These are phyloP conservation scores for Apiotrichum laibachii DNA, from an alignment of 1,284 basidiomycete species.

Conservation along the genomic window DNA sequence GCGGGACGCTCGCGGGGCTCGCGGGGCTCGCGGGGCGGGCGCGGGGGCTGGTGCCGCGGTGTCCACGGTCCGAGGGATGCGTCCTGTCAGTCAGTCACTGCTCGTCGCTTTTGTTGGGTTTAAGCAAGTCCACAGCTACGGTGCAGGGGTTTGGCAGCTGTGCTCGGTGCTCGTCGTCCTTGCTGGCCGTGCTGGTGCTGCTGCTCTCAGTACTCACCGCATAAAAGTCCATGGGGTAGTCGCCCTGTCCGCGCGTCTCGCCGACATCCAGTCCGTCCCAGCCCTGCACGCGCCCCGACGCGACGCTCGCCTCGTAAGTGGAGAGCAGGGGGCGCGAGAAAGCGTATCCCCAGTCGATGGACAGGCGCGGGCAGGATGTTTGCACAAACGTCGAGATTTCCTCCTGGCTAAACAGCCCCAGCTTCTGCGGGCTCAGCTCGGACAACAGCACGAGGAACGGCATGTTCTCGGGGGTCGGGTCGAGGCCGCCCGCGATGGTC, in stretches of 20 bases:
- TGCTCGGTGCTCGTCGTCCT: neutral
- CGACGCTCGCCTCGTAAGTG: conserved; percentile 91
- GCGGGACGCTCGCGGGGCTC: neutral
- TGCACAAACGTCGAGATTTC: conserved; percentile 28
- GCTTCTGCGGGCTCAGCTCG: conserved; percentile 90
- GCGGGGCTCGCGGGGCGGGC: conserved; percentile 7
- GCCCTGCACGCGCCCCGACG: conserved; percentile 65
- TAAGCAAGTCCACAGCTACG: too few species aligned
- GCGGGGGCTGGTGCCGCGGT: conserved; percentile 37
- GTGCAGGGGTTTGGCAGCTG: too few species aligned
- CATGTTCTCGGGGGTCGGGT: conserved; percentile 45
- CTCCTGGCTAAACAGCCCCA: conserved; percentile 64
- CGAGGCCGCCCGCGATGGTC: conserved; percentile 71
- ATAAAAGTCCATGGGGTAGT: conserved; percentile 98
- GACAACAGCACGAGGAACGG: conserved; percentile 81
- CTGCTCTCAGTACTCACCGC: conserved; percentile 60
- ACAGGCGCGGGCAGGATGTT: conserved; percentile 34
- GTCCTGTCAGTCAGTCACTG: conserved; percentile 20
- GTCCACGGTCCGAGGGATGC: conserved; percentile 50
- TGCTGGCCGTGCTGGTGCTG: too few species aligned
- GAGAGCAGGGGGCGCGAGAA: conserved; percentile 85
- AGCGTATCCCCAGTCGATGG: conserved; percentile 96
- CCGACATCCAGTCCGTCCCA: conserved; percentile 43
- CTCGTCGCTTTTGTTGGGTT: neutral
- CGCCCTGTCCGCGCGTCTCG: conserved; percentile 42